A percentile compares a stretch with the other conserved stretches of the same genome.
Conservation (phyloP, 2,329 filamentous ascomycete species). For the Basipetospora chlamydospora region DNA sequence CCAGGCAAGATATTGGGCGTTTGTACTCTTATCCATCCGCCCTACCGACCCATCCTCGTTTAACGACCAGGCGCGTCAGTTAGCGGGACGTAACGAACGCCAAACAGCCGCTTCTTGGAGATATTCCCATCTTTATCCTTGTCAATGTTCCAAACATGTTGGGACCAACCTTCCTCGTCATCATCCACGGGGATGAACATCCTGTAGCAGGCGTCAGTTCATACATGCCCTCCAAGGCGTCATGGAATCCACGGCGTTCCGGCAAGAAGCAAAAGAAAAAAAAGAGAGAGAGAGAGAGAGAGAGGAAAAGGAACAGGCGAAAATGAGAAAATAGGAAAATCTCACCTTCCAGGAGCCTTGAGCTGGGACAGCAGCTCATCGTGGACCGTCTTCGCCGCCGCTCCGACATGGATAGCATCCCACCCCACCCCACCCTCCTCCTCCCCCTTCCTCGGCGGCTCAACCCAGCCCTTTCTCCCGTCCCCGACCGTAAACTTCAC, state of each 20-base stretch:
- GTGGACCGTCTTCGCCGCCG: slow-evolving; percentile 64
- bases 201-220: slow-evolving; percentile 17
- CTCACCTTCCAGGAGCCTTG: slow-evolving; percentile 54
- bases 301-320: no score
- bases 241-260: no score
- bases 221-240: no score
- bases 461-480: slow-evolving; percentile 50
- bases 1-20: no score
- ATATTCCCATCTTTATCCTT: slow-evolving; percentile 53
- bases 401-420: slow-evolving; percentile 92
- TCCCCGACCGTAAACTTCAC: slow-evolving; percentile 66
- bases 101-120: slow-evolving; percentile 46
- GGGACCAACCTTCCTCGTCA: slow-evolving; percentile 26
- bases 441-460: slow-evolving; percentile 24
- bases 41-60: not conserved
- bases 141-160: slow-evolving; percentile 61
- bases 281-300: no score
- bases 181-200: slow-evolving; percentile 68
- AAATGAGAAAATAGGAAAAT: not conserved
- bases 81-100: slow-evolving; percentile 63
- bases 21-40: not conserved
- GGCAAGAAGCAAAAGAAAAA: no score
- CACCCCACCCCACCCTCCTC: slow-evolving; percentile 45
- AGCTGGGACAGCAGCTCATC: slow-evolving; percentile 61
- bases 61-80: slow-evolving; percentile 46